Conservation (phyloP, 2,329 filamentous ascomycete genomes). For the Botrytis cinerea region DNA sequence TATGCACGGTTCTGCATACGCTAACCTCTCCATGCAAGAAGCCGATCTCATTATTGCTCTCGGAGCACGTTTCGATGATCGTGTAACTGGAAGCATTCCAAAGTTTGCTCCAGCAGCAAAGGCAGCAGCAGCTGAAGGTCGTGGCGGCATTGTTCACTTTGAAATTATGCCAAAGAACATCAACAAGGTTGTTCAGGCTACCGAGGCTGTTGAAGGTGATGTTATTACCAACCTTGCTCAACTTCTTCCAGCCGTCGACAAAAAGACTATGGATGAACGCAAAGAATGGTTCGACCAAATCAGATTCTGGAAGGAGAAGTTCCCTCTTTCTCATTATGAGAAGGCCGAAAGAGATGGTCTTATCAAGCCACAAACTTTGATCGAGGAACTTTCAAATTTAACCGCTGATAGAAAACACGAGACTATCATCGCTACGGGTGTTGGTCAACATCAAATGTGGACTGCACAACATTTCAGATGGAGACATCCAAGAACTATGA, state of each 20-base stretch:
- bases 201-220: constrained; percentile 92
- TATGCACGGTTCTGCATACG: constrained; percentile 96
- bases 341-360: constrained; percentile 71
- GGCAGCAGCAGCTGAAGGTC: constrained; percentile 77
- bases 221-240: constrained; percentile 75
- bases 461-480: constrained; percentile 95
- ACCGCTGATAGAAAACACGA: constrained; percentile 77
- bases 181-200: constrained; percentile 98
- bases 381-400: constrained; percentile 85
- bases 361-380: constrained; percentile 93
- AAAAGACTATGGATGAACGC: constrained; percentile 63
- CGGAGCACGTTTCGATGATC: constrained; percentile 93
- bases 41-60: constrained; percentile 94
- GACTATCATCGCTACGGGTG: constrained; percentile 89
- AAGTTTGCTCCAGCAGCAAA: constrained; percentile 91
- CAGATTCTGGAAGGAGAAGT: constrained; percentile 84
- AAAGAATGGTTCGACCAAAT: constrained; percentile 90
- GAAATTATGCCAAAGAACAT: constrained; percentile 99
- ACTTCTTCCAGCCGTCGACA: constrained; percentile 71
- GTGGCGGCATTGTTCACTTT: constrained; percentile 95
- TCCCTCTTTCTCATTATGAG: constrained; percentile 83
- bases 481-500: constrained; percentile 88
- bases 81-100: constrained; percentile 77
- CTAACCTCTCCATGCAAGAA: constrained; percentile 97
- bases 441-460: constrained; percentile 99